Base-by-base conservation (phyloP, 352 stramenopile genomes). In the Globisporangium spiculum region DNA sequence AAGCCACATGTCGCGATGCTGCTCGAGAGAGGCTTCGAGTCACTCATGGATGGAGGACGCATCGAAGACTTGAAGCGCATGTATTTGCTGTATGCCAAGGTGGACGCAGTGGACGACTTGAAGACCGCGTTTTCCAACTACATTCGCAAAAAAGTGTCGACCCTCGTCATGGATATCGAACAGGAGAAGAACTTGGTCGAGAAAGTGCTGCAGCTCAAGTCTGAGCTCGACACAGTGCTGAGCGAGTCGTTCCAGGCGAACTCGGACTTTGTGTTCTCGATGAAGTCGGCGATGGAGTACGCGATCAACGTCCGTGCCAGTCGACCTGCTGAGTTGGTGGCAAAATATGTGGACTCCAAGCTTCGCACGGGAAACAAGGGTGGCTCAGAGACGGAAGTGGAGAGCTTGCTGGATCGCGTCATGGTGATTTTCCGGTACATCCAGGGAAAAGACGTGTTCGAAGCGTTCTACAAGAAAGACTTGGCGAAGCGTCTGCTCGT, bases 381-480 rank as follows among this genome's bases (percentile, higher is more conserved):
- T 36, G 89, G 81, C 9, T 92, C 83, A 8, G 92, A 97, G 68
- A 81, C 80, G 14, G 91, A 98, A 65, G 82, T 97, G 3, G 94
- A 98, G 68, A 78, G 63, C 32, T 71, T 97, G 12, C 69, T 98
- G 55, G 92, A 97, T 50, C 86, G 93, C 41, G 89, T 98, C 46
- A 98, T 99, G 78, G 79, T 98, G 12, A 90, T 99, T 56, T 99
- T 99, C 70, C 84, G 88, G 12, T 98, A 98, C 77, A 85, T 99
- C 50, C 92, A 98, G 69, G 96, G 92, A 64, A 99, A 99, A 71
- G 98, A 99, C 77, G 93, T 99, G 30, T 99, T 99, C 74, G 97
- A 99, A 70, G 97, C 94, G 16, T 99, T 99, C 71, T 99, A 99
- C 81, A 99, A 99, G 73, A 96, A 97, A 60, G 96, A 99, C 72